Conservation (phyloP, 2,329 filamentous ascomycete species). For the Cercospora sp. region DNA sequence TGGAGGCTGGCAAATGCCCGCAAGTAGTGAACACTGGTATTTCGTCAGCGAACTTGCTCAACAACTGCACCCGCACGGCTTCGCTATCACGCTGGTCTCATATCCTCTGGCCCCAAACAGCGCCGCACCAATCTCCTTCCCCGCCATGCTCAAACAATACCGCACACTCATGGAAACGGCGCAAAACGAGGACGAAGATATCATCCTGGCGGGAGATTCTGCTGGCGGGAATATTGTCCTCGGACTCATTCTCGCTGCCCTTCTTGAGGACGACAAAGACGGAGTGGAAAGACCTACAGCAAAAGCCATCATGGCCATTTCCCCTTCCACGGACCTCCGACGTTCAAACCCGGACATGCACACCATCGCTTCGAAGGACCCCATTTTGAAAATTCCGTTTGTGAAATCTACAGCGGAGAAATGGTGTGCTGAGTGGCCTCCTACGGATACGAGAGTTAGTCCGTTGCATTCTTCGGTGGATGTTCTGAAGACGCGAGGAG, state of each 20-base stretch:
- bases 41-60: conserved; percentile 50
- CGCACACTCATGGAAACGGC: conserved; percentile 44
- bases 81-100: conserved; percentile 51
- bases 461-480: conserved; percentile 50
- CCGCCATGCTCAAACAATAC: conserved; percentile 51
- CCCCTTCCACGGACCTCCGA: conserved; percentile 52
- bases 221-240: conserved; percentile 58
- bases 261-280: conserved; percentile 36
- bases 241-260: conserved; percentile 42
- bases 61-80: conserved; percentile 38
- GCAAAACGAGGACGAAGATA: conserved; percentile 41
- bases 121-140: conserved; percentile 53
- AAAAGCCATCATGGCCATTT: conserved; percentile 47
- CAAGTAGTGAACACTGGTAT: conserved; percentile 55
- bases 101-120: conserved; percentile 56
- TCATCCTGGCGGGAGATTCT: conserved; percentile 57
- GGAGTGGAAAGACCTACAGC: conserved; percentile 30
- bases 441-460: conserved; percentile 50
- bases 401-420: conserved; percentile 45
- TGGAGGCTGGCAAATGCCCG: conserved; percentile 57
- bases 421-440: conserved; percentile 47
- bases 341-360: conserved; percentile 49
- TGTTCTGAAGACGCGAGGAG: conserved; percentile 41
- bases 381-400: conserved; percentile 47
- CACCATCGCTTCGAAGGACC: conserved; percentile 45